These are phyloP conservation scores for Cichorium intybus DNA, from an alignment of 140 eudicot species.

Conservation along the genomic window DNA sequence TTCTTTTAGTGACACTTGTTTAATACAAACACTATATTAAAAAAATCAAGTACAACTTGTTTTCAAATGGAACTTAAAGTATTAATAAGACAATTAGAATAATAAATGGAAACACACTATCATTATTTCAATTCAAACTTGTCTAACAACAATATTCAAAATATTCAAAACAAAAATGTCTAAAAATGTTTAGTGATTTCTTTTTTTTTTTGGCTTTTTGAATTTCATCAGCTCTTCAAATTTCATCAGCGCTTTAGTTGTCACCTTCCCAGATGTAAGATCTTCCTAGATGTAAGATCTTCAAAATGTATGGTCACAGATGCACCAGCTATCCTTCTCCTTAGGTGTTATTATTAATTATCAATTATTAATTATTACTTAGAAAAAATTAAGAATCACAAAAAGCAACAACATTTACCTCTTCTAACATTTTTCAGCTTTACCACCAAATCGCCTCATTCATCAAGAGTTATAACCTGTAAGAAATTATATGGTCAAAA, in stretches of 20 bases:
- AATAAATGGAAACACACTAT: too few relatives aligned
- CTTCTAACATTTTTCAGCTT: conserved; percentile 89
- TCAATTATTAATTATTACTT: background rate
- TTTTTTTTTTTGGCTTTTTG: conserved; percentile 93
- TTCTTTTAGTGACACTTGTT: too few relatives aligned
- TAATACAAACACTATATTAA: too few relatives aligned
- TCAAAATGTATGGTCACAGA: conserved; percentile 45
- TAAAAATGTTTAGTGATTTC: conserved; percentile 83
- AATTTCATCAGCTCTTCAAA: too few relatives aligned
- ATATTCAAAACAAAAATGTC: too few relatives aligned
- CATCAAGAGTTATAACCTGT: conserved; percentile 88
- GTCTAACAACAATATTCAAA: too few relatives aligned
- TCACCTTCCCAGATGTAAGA: conserved; percentile 41
- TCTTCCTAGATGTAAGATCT: conserved; percentile 68
- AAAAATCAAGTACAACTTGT: too few relatives aligned
- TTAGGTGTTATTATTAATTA: conserved; percentile 61
- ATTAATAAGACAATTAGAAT: too few relatives aligned
- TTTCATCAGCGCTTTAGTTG: conserved; percentile 78
- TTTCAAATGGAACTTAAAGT: too few relatives aligned
- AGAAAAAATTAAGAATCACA: conserved; percentile 8
- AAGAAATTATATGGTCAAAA: conserved; percentile 16
- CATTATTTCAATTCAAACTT: too few relatives aligned
- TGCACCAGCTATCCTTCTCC: conserved; percentile 74
- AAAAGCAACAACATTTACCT: conserved; percentile 46
- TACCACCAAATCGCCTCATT: conserved; percentile 75